Conservation (phyloP, 495 filamentous ascomycete genomes). For the Penicillium argentinense region DNA sequence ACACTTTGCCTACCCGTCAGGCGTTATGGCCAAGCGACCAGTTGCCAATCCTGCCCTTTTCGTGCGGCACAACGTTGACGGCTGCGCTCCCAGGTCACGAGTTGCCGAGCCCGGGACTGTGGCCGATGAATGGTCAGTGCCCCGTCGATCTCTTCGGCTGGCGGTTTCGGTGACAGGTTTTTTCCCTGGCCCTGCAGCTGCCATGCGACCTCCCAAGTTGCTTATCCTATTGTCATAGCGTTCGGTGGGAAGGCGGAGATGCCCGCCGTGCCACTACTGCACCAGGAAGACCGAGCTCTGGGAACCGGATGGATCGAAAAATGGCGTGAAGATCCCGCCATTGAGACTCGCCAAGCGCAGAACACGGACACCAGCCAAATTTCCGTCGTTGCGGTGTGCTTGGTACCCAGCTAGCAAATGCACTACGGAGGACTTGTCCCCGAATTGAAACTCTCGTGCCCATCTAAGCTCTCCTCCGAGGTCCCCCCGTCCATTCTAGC, state of each 20-base stretch:
- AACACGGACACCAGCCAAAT: background rate
- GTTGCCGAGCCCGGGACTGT: conserved; percentile 1
- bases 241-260: background rate
- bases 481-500: conserved; percentile 19
- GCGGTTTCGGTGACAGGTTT: conserved; percentile 6
- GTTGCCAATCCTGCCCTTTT: conserved; percentile 18
- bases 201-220: conserved; percentile 9
- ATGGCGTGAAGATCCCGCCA: conserved; percentile 1
- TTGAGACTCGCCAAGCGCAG: background rate
- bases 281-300: background rate
- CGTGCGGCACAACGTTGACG: no score
- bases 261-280: background rate
- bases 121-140: conserved; percentile 6
- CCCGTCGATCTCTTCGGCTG: conserved; percentile 10
- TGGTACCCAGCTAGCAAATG: no score
- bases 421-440: no score
- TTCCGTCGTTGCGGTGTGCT: conserved; percentile 22
- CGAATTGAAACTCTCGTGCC: conserved; percentile 14
- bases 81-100: background rate
- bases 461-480: conserved; percentile 25
- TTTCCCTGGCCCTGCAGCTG: conserved; percentile 17
- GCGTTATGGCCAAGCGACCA: conserved; percentile 18
- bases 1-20: no score
- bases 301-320: background rate
- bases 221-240: conserved; percentile 1